Conservation (phyloP, 371 early-diverging fungal genomes). For the Smittium mucronatum region DNA sequence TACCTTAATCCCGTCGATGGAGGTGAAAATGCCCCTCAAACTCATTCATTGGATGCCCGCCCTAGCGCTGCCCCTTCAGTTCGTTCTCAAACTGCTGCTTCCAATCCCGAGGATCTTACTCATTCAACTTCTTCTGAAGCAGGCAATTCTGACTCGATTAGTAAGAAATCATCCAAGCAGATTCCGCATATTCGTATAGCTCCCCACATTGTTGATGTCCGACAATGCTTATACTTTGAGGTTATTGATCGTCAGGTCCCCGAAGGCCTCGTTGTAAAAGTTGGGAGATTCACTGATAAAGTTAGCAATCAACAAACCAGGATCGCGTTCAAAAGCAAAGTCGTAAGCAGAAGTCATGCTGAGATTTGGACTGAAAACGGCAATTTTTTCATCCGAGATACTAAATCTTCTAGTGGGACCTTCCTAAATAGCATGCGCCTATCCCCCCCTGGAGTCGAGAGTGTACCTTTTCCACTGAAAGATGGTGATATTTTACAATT, state of each 20-base stretch:
- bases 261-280: slow-evolving; percentile 50
- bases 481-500: slow-evolving; percentile 88
- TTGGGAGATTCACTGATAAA: slow-evolving; percentile 70
- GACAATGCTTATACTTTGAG: slow-evolving; percentile 63
- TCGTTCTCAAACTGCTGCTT: not conserved
- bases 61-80: not conserved
- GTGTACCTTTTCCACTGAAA: slow-evolving; percentile 59
- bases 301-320: slow-evolving; percentile 45
- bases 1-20: not conserved
- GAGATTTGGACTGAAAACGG: slow-evolving; percentile 78
- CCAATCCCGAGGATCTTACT: not conserved
- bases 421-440: slow-evolving; percentile 87
- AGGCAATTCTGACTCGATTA: not conserved
- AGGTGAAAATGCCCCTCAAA: not conserved
- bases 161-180: slow-evolving; percentile 11
- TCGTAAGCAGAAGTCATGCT: slow-evolving; percentile 83
- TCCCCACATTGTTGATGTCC: slow-evolving; percentile 54
- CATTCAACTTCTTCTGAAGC: not conserved
- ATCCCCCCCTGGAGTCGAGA: slow-evolving; percentile 73
- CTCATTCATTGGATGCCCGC: not conserved
- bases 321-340: slow-evolving; percentile 83
- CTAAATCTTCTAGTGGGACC: slow-evolving; percentile 88
- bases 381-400: slow-evolving; percentile 82
- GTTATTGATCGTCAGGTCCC: slow-evolving; percentile 66
- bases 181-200: slow-evolving; percentile 60